Conservation (phyloP, 495 filamentous ascomycete species). For the Saxophila tyrrhenica region DNA sequence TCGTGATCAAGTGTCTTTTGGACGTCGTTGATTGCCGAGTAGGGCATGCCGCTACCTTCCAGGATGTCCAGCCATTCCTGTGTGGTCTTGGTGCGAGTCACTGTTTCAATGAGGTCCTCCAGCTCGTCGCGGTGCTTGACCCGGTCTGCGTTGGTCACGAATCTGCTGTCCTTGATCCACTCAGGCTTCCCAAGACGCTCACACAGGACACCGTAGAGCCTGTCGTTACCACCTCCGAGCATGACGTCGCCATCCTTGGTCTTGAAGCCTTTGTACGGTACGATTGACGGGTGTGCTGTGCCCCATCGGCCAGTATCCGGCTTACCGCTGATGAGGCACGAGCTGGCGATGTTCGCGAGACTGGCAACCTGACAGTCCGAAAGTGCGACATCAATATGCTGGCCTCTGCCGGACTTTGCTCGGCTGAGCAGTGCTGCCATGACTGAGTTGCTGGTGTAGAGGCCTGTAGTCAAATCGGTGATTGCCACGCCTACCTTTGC, state of each 20-base stretch:
- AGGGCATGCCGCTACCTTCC: slow-evolving; percentile 85
- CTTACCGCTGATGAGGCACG: slow-evolving; percentile 77
- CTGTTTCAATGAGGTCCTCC: slow-evolving; percentile 62
- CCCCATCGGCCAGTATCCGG: slow-evolving; percentile 85
- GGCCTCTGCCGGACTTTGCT: slow-evolving; percentile 57
- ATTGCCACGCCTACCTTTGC: slow-evolving; percentile 97
- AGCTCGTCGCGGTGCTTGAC: slow-evolving; percentile 69
- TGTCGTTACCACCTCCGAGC: slow-evolving; percentile 88
- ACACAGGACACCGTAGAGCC: slow-evolving; percentile 77
- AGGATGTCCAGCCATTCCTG: slow-evolving; percentile 77
- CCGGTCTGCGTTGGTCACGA: slow-evolving; percentile 66
- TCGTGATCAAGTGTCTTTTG: slow-evolving; percentile 71
- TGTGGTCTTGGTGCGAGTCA: slow-evolving; percentile 69
- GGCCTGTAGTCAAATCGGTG: slow-evolving; percentile 85
- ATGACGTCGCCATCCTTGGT: slow-evolving; percentile 89
- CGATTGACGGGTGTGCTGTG: slow-evolving; percentile 95
- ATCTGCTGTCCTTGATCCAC: slow-evolving; percentile 68
- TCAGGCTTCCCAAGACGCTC: slow-evolving; percentile 63
- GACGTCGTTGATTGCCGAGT: slow-evolving; percentile 90
- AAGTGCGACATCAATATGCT: slow-evolving; percentile 83
- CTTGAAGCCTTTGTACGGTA: slow-evolving; percentile 84
- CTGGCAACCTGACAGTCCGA: slow-evolving; percentile 94
- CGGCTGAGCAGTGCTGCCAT: slow-evolving; percentile 83
- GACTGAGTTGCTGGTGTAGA: slow-evolving; percentile 95
- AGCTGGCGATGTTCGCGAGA: slow-evolving; percentile 84